Conservation (phyloP, 2,329 filamentous ascomycete species). For the Fusarium sp. region DNA sequence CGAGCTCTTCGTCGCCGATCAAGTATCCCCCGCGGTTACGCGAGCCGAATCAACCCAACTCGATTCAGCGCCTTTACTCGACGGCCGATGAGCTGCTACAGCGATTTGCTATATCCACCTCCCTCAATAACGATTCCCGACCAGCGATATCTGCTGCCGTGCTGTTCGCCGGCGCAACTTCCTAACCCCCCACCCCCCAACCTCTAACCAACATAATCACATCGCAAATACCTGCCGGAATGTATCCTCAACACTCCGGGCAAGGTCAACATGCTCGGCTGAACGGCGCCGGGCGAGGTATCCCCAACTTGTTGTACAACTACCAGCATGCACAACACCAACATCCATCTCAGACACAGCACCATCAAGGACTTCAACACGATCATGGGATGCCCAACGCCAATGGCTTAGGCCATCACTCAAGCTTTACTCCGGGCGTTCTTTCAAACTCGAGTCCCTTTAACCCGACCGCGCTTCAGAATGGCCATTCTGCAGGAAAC, state of each 20-base stretch:
- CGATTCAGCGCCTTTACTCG: conserved; percentile 7
- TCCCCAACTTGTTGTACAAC: conserved; percentile 75
- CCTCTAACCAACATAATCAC: conserved; percentile 25
- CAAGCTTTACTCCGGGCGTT: conserved; percentile 52
- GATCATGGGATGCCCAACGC: conserved; percentile 66
- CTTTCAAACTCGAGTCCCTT: conserved; percentile 74
- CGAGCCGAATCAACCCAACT: conserved; percentile 11
- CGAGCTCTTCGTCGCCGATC: conserved; percentile 35
- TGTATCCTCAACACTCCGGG: conserved; percentile 75
- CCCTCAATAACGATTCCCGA: conserved; percentile 32
- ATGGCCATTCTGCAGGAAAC: conserved; percentile 63
- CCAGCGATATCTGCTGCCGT: conserved; percentile 40
- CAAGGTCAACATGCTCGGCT: conserved; percentile 80
- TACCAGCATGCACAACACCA: conserved; percentile 72
- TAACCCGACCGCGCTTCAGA: conserved; percentile 64
- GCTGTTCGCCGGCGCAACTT: conserved; percentile 45
- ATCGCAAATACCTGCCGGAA: conserved; percentile 56
- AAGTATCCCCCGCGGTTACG: conserved; percentile 23
- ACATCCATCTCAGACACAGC: conserved; percentile 73
- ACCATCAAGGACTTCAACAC: conserved; percentile 69
- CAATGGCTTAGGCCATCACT: conserved; percentile 63
- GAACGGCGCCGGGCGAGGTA: conserved; percentile 69
- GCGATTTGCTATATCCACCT: conserved; percentile 26
- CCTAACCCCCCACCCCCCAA: conserved; percentile 29
- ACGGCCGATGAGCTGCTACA: conserved; percentile 44